Base-by-base conservation (phyloP, 768 basidiomycete genomes). In the Amylocystis lapponica region DNA sequence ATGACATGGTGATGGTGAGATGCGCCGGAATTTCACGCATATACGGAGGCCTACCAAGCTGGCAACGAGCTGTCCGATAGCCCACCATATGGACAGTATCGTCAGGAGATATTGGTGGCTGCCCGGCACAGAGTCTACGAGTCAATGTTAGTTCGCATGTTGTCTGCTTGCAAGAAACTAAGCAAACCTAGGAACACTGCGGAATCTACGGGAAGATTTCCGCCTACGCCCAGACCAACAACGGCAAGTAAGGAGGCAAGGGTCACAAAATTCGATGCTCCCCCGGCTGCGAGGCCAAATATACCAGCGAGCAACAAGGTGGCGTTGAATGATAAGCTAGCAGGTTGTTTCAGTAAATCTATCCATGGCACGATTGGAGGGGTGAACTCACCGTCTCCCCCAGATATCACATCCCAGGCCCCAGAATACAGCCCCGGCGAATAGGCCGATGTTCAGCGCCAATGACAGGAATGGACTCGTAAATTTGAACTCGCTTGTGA, bases 61-160 rank as follows among this genome's bases (percentile, higher is more conserved):
- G 10, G 65, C 70, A 17, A 78, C 43, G 5, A 80, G 64, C 53
- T 77, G 75, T 3, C 79, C 80, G 20, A 79, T 53, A 14, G 69
- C 71, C 77, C 77, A 81, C 74, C 74, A 81, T 13, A 79, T 69
- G 1, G 75, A 74, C 19, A 81, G 59, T 36, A 79, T 54, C 1
- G 78, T 79, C 34, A 81, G 58, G 27, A 80, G 64, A 48, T 76
- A 81, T 47, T 81, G 79, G 47, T 79, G 75, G 8, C 69, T 67
- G 19, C 66, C 67, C 5, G 76, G 77, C 4, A 76, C 49, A 29
- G 75, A 70, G 52, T 78, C 80, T 69, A 55, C 36, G 12, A 6
- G 37, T 39, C 22, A 39, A 17, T 26, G n/a, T 26, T 8, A 25
- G n/a, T 25, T n/a, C n/a, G n/a, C n/a, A 14, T 8, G 19, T 30